Evolutionary conservation across 2,329 filamentous ascomycete species (phyloP), one percentile per base, ranked within the genome.

Genomic region (Raffaelea deltoideospora): DNA sequence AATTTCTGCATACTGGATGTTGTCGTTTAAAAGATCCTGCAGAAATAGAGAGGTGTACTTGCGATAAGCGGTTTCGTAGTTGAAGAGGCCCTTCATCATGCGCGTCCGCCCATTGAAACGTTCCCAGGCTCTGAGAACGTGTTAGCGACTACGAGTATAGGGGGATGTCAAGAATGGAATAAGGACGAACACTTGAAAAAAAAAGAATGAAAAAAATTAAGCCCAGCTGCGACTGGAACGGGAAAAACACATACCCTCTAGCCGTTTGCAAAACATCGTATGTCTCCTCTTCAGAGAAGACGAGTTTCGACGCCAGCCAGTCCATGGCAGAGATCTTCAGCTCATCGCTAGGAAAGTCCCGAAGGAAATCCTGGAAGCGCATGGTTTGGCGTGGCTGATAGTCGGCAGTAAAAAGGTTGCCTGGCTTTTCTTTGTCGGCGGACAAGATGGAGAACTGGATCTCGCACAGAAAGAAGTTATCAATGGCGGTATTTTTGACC

Each of bases 41-140:
- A 81, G 68, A 17, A 71, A 72, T 3, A 58, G 51, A 10, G 60
- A 56, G 3, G 76, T 78, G 46, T 83, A 83, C 50, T 56, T 59
- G 33, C 60, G 58, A 48, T 75, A 81, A 4, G 75, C 73, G 4
- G 59, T 63, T 48, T 73, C 66, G 45, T 81, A 81, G 49, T 77
- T 78, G 47, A 81, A 67, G 0, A 83, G 59, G 0, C 78, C 78
- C 49, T 83, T 82, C 66, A 82, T 80, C 59, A 78, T 77, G 34
- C 75, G 65, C 4, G 78, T 83, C 4, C 76, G 65, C 34, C 68
- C 65, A 44, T 81, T 80, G 53, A 85, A 86, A 46, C 65, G 67
- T 39, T 64, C 58, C 70, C 70, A 75, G 7, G 65, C 63, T 7
- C 67, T 69, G 21, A 11, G 4, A 7, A 11, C 5, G 2, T 21